Percentiles rank a stretch among this genome's conserved stretches.
phyloP scores from a whole-genome alignment of 2,329 filamentous ascomycete genomes.

The Hymenoscyphus linearis region DNA sequence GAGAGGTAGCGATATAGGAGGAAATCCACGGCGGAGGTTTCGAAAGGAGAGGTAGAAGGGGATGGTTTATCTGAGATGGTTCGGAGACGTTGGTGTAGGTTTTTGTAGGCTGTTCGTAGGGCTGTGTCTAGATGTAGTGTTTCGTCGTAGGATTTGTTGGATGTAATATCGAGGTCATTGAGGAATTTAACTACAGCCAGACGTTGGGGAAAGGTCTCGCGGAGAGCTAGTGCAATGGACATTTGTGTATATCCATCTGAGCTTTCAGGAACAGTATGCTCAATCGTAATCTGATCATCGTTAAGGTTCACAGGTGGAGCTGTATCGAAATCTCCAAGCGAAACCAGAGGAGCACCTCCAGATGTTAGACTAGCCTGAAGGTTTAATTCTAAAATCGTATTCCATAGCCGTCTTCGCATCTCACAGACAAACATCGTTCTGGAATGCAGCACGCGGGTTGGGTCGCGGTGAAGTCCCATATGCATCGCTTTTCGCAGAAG shows the following conservation, averaged over 20 bases:
- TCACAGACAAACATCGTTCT: conserved; percentile 34
- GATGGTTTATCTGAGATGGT: not conserved
- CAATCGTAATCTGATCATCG: conserved; percentile 42
- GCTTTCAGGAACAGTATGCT: conserved; percentile 20
- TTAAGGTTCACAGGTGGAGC: conserved; percentile 45
- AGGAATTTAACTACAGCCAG: conserved; percentile 40
- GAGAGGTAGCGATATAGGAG: conserved; percentile 50
- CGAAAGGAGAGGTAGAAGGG: conserved; percentile 1
- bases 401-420: conserved; percentile 52
- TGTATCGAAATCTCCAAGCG: conserved; percentile 45
- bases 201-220: conserved; percentile 40
- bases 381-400: conserved; percentile 50
- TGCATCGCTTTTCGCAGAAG: conserved; percentile 50
- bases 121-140: conserved; percentile 42
- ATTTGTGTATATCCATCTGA: conserved; percentile 40
- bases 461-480: conserved; percentile 55
- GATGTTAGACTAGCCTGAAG: conserved; percentile 46
- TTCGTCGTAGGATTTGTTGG: conserved; percentile 41
- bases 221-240: conserved; percentile 44
- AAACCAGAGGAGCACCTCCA: conserved; percentile 45
- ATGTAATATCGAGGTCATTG: conserved; percentile 40
- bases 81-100: conserved; percentile 15
- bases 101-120: conserved; percentile 35
- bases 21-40: conserved; percentile 7
- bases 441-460: conserved; percentile 41